Base-by-base conservation (phyloP, 2,329 filamentous ascomycete species). In the Neonectria coccinea region DNA sequence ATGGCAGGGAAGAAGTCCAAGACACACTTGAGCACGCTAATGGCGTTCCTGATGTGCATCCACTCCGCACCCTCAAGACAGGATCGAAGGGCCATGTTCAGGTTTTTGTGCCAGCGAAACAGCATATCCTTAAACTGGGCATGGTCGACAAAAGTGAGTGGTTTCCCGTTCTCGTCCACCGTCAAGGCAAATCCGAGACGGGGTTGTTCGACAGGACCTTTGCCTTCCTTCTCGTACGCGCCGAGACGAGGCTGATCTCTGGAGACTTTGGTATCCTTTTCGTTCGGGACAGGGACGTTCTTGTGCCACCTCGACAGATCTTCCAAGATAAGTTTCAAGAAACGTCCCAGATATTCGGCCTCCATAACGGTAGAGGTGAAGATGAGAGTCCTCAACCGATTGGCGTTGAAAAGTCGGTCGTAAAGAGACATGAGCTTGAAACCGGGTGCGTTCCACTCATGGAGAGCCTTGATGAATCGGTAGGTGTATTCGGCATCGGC, bases 31-130 rank as follows among this genome's bases (percentile, higher is more conserved):
- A 99, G 84, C 4, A 98, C 86, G 62, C 92, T 96, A 70, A 98
- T 97, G 48, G 94, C 93, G 76, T 99, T 99, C 59, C 95, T 90
- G 76, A 98, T 97, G 78, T 97, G 94, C 91, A 97, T 97, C 87
- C 96, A 99, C 79, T 98, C 95, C 33, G 88, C 89, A 29, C 91
- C 91, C 18, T 89, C 88, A 51, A 99, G 85, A 76, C 95, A 97
- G 41, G 87, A 86, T 76, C 94, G 94, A 59, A 99, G 83, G 2
- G 95, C 93, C 54, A 83, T 87, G 72, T 91, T 92, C 47, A 99
- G 82, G 67, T 92, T 89, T 72, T 91, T 89, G 78, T 99, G 97
- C 94, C 95, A 98, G 71, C 92, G 92, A 82, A 92, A 96, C 33
- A 97, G 84, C 56, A 97, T 82, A 70, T 92, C 90, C 54, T 93